Base-by-base conservation (phyloP, 2,329 filamentous ascomycete genomes). In the Arachnopeziza araneosa region DNA sequence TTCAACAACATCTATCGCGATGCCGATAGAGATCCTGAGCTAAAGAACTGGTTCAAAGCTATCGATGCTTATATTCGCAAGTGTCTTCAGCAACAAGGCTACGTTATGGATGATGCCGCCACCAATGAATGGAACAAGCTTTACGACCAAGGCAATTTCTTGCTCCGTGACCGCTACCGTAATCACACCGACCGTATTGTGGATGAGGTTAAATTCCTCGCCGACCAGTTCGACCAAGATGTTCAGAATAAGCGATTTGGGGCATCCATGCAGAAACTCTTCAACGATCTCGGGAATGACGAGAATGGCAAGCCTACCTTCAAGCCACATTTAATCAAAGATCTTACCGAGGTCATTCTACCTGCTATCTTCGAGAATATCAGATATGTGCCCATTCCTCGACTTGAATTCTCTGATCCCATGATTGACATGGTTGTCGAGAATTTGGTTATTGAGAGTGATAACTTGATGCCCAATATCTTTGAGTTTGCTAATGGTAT, bases 391-490 rank as follows among this genome's bases (percentile, higher is more conserved):
- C 92, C 95, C 3, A 85, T 99, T 55, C 95, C 95, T 23, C 89
- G 95, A 59, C 96, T 99, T 62, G 95, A 99, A 78, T 95, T 92
- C 71, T 88, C 86, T 1, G 95, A 98, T 68, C 81, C 83, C 1
- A 85, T 88, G 80, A 80, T 96, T 56, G 95, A 99, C 75, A 88
- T 88, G 54, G 84, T 98, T 54, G 84, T 99, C 52, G 95, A 99
- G 79, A 99, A 99, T 75, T 79, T 99, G 12, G 89, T 97, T 52
- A 83, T 99, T 56, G 95, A 99, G 78, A 93, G 91, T 66, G 93
- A 98, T 79, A 99, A 99, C 77, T 86, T 99, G 68, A 91, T 93
- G 77, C 95, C 95, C 64, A 99, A 99, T 69, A 82, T 93, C 5
- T 75, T 96, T 49, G 93, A 99, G 75, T 82, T 98, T 63, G 84